phyloP scores from a whole-genome alignment of 140 eudicot genomes.

The Erigeron philadelphicus region DNA sequence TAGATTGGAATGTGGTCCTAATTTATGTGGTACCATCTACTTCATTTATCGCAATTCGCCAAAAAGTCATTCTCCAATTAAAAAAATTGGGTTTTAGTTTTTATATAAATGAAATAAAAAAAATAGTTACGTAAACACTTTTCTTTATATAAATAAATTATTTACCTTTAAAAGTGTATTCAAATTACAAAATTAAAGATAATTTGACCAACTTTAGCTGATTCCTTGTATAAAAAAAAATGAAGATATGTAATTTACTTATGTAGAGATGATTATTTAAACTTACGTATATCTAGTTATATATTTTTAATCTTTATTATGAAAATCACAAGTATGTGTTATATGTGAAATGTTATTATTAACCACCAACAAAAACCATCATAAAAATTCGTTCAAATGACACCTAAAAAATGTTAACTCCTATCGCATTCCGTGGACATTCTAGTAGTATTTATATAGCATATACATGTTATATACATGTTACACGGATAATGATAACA shows the following conservation, averaged over 20 bases:
- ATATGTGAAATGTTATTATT: too few species aligned
- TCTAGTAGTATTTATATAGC: too few species aligned
- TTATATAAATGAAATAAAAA: neutral
- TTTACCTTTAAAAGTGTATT: neutral
- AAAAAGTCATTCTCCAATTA: slow-evolving; percentile 13
- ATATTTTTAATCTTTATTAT: too few species aligned
- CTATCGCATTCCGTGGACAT: too few species aligned
- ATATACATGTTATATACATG: too few species aligned
- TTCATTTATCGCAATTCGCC: slow-evolving; percentile 28
- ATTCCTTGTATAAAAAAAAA: neutral
- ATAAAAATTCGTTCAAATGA: too few species aligned
- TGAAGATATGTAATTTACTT: neutral
- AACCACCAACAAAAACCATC: too few species aligned
- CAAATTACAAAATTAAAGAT: slow-evolving; percentile 5
- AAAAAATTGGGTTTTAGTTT: neutral
- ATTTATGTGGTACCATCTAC: slow-evolving; percentile 20
- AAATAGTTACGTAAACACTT: neutral
- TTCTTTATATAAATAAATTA: neutral
- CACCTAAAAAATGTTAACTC: too few species aligned
- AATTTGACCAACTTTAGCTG: slow-evolving; percentile 20
- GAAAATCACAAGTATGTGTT: too few species aligned
- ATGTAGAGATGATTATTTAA: too few species aligned
- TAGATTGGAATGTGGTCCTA: slow-evolving; percentile 38
- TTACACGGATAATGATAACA: too few species aligned
- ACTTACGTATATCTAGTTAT: too few species aligned